Conservation (phyloP, 176 grass and related monocot genomes). For the Areca catechu region DNA sequence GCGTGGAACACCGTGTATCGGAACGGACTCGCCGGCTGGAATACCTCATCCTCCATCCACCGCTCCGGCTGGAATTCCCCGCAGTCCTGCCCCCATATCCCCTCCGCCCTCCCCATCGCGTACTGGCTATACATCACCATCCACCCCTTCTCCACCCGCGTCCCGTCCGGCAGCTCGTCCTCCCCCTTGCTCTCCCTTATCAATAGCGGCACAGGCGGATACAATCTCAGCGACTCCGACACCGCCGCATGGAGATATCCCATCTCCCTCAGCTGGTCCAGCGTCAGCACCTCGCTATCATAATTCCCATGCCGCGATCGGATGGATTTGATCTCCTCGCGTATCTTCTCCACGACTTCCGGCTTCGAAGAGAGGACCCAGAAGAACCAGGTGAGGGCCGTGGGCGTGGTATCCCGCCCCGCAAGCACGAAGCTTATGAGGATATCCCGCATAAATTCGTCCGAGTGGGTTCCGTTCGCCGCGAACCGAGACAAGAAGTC, state of each 20-base stretch:
- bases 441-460: neutral
- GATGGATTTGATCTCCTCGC: conserved; percentile 15
- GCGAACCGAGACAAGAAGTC: too few relatives aligned
- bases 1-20: conserved; percentile 22
- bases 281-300: conserved; percentile 4
- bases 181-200: conserved; percentile 31
- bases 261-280: conserved; percentile 31
- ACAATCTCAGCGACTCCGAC: conserved; percentile 35
- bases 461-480: too few relatives aligned
- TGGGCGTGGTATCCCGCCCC: conserved; percentile 36
- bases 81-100: conserved; percentile 29
- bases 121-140: conserved; percentile 20
- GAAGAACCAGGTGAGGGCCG: conserved; percentile 49
- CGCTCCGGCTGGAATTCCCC: conserved; percentile 25
- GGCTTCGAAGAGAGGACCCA: conserved; percentile 21
- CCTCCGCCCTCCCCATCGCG: conserved; percentile 22
- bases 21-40: conserved; percentile 24
- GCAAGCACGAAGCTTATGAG: conserved; percentile 41
- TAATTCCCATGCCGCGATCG: neutral
- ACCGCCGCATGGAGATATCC: conserved; percentile 32
- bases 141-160: conserved; percentile 32
- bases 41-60: conserved; percentile 24
- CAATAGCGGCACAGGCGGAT: conserved; percentile 28
- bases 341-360: conserved; percentile 10
- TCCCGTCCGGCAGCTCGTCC: conserved; percentile 43